Evolutionary conservation across 192 early-diverging fungal genomes (phyloP).

Genomic region (Podila clonocystis): DNA sequence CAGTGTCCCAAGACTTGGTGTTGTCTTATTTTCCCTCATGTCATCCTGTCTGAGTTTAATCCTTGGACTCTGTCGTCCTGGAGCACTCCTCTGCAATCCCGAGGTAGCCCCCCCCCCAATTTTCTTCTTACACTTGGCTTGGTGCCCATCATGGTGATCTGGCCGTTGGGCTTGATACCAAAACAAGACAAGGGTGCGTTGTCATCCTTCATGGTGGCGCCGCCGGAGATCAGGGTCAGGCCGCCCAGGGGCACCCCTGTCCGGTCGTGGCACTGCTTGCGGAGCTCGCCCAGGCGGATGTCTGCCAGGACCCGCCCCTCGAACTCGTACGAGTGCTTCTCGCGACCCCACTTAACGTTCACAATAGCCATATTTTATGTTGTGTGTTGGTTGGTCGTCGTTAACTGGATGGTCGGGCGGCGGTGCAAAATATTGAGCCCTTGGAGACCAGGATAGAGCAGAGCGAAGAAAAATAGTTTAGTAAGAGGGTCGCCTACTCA

Average conservation of each 20-base stretch:
- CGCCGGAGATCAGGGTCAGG: slow-evolving; percentile 43
- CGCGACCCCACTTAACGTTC: slow-evolving; percentile 43
- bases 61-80: too few relatives aligned
- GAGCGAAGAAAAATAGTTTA: not conserved
- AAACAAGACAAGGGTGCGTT: slow-evolving; percentile 71
- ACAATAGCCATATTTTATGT: slow-evolving; percentile 15
- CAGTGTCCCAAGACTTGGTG: too few relatives aligned
- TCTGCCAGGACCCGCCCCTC: slow-evolving; percentile 17
- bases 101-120: too few relatives aligned
- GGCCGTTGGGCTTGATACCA: slow-evolving; percentile 78
- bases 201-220: slow-evolving; percentile 81
- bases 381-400: not conserved
- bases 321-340: slow-evolving; percentile 30
- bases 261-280: slow-evolving; percentile 40
- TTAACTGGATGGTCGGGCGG: not conserved
- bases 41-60: too few relatives aligned
- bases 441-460: not conserved
- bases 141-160: slow-evolving; percentile 81
- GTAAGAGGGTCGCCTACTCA: not conserved
- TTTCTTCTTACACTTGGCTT: slow-evolving; percentile 59
- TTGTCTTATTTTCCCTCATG: too few relatives aligned
- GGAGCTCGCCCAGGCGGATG: slow-evolving; percentile 29
- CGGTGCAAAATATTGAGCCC: not conserved
- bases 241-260: slow-evolving; percentile 30
- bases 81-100: too few relatives aligned